Conservation (phyloP, 805 yeast species). For the Sugiyamaella valdiviana region DNA sequence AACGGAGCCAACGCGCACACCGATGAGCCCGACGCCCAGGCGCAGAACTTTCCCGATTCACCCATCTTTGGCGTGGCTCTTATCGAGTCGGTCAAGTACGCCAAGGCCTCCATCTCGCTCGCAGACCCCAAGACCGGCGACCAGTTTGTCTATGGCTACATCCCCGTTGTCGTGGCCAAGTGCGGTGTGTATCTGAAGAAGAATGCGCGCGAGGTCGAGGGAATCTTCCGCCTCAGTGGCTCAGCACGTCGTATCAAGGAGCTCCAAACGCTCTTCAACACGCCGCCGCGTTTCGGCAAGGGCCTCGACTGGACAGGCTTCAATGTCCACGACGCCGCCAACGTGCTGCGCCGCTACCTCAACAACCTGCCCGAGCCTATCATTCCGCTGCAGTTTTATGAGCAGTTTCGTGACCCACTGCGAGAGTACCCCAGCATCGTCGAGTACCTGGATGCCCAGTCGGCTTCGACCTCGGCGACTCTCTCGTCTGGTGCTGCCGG, state of each 20-base stretch:
- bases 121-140: conserved; percentile 47
- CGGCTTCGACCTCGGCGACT: conserved; percentile 11
- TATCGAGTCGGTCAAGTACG: conserved; percentile 60
- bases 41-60: conserved; percentile 1
- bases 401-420: conserved; percentile 71
- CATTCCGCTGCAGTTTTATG: conserved; percentile 71
- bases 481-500: background rate
- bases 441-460: conserved; percentile 55
- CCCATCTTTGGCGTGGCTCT: conserved; percentile 77
- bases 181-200: conserved; percentile 83
- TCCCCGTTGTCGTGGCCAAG: conserved; percentile 92
- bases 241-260: conserved; percentile 82
- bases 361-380: conserved; percentile 89
- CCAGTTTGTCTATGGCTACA: conserved; percentile 72
- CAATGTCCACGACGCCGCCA: conserved; percentile 95
- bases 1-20: conserved; percentile 5
- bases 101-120: conserved; percentile 69
- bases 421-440: conserved; percentile 53
- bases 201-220: conserved; percentile 67
- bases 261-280: conserved; percentile 72
- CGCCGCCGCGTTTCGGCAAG: conserved; percentile 86
- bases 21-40: no score
- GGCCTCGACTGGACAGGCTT: conserved; percentile 87
- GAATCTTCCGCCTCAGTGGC: conserved; percentile 91
- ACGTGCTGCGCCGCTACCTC: conserved; percentile 75